phyloP scores from a whole-genome alignment of 1,139 yeast species.

The Hansenula lynferdii region DNA sequence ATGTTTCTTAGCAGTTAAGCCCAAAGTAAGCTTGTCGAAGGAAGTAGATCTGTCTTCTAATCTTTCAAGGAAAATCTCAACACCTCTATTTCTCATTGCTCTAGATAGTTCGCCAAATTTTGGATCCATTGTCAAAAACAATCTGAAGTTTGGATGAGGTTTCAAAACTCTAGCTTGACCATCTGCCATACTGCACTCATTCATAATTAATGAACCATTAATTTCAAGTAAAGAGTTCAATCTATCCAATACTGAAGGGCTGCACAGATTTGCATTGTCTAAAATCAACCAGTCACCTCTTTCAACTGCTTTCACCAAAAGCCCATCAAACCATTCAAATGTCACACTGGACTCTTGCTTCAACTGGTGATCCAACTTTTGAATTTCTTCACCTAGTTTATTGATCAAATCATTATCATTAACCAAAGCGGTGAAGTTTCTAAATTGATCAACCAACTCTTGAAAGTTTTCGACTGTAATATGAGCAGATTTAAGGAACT shows the following conservation, averaged over 20 bases:
- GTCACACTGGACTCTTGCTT: slow-evolving; percentile 38
- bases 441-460: slow-evolving; percentile 27
- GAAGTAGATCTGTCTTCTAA: slow-evolving; percentile 46
- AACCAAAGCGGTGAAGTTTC: slow-evolving; percentile 29
- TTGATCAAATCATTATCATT: slow-evolving; percentile 24
- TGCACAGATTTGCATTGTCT: slow-evolving; percentile 94
- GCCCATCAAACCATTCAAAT: slow-evolving; percentile 96
- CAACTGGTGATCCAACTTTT: slow-evolving; percentile 14
- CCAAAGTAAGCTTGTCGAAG: slow-evolving; percentile 39
- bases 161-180: slow-evolving; percentile 75
- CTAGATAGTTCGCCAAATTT: slow-evolving; percentile 91
- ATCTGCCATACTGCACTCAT: slow-evolving; percentile 77
- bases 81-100: slow-evolving; percentile 98
- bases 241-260: slow-evolving; percentile 92
- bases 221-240: slow-evolving; percentile 86
- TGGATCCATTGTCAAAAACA: slow-evolving; percentile 89
- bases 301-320: slow-evolving; percentile 86
- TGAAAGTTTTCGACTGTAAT: slow-evolving; percentile 24
- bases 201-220: slow-evolving; percentile 77
- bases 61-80: slow-evolving; percentile 67
- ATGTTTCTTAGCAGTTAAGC: not conserved
- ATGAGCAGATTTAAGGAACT: slow-evolving; percentile 22
- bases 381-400: slow-evolving; percentile 16
- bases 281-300: slow-evolving; percentile 89
- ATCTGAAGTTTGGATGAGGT: slow-evolving; percentile 84